A percentile compares a stretch with the other conserved stretches of the same genome.
These are phyloP conservation scores for Rhodomyrtus tomentosa DNA, from an alignment of 345 rosid species.

Conservation along the genomic window DNA sequence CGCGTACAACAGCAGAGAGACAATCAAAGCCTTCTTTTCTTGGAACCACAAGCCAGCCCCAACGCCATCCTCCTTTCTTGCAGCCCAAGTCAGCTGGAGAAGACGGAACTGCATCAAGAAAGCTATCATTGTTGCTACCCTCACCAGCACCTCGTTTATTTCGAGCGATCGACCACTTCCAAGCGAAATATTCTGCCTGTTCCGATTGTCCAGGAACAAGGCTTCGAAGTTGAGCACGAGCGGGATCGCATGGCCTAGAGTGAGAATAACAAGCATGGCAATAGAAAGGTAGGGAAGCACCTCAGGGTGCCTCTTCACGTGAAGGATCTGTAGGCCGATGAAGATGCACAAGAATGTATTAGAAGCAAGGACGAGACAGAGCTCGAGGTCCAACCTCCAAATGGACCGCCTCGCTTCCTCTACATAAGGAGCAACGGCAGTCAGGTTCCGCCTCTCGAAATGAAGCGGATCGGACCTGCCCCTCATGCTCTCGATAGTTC, in stretches of 20 bases:
- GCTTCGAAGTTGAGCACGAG: constrained; percentile 30
- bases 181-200: constrained; percentile 2
- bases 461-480: constrained; percentile 15
- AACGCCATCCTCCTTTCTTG: constrained; percentile 9
- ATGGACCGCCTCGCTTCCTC: constrained; percentile 6
- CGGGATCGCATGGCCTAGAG: constrained; percentile 29
- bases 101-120: constrained; percentile 30
- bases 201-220: constrained; percentile 4
- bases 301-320: constrained; percentile 22
- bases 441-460: constrained; percentile 11
- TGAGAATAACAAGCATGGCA: constrained; percentile 36
- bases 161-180: constrained; percentile 25
- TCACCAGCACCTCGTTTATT: constrained; percentile 28
- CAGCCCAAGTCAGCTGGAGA: constrained; percentile 29
- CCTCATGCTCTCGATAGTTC: constrained; percentile 31
- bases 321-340: constrained; percentile 23
- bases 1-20: constrained; percentile 18
- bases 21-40: constrained; percentile 26
- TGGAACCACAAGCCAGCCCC: constrained; percentile 18
- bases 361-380: constrained; percentile 25
- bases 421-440: constrained; percentile 5
- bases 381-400: constrained; percentile 46
- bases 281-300: constrained; percentile 30
- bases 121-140: constrained; percentile 34
- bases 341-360: constrained; percentile 31